A percentile compares a stretch with the other conserved stretches of the same genome.
These are phyloP conservation scores for Zoysia pacifica DNA, from an alignment of 176 grass and related monocot species.

Conservation along the genomic window DNA sequence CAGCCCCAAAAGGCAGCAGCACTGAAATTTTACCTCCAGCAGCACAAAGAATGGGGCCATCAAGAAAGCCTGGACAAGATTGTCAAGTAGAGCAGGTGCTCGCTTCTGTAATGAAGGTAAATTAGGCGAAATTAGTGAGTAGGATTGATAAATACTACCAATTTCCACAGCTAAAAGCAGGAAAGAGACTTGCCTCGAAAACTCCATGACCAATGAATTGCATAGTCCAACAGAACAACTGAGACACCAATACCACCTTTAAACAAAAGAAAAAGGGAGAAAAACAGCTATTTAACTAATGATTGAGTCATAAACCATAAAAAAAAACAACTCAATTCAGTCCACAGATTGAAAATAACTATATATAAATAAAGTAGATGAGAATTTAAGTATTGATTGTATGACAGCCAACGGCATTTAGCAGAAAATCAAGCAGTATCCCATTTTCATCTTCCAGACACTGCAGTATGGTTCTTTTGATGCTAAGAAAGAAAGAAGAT, in stretches of 20 bases:
- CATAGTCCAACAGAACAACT: conserved; percentile 79
- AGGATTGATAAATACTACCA: not conserved
- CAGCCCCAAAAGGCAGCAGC: not conserved
- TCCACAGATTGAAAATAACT: no score
- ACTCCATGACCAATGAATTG: conserved; percentile 95
- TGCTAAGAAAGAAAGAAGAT: not conserved
- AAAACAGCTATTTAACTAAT: not conserved
- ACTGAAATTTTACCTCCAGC: conserved; percentile 64
- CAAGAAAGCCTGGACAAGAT: conserved; percentile 84
- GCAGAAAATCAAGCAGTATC: no score
- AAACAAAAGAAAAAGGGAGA: not conserved
- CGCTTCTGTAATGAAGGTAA: conserved; percentile 54
- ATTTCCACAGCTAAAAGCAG: not conserved
- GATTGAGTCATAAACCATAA: no score
- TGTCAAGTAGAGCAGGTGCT: conserved; percentile 89
- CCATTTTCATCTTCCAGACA: not conserved
- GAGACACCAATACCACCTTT: conserved; percentile 84
- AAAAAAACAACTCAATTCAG: no score
- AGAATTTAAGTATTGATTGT: no score
- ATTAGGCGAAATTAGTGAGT: not conserved
- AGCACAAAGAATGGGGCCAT: conserved; percentile 98
- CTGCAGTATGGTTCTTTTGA: not conserved
- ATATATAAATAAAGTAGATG: no score
- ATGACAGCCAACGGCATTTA: no score
- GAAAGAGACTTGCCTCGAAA: conserved; percentile 67